Base-by-base conservation (phyloP, 352 stramenopile species). In the Globisporangium spinosum region DNA sequence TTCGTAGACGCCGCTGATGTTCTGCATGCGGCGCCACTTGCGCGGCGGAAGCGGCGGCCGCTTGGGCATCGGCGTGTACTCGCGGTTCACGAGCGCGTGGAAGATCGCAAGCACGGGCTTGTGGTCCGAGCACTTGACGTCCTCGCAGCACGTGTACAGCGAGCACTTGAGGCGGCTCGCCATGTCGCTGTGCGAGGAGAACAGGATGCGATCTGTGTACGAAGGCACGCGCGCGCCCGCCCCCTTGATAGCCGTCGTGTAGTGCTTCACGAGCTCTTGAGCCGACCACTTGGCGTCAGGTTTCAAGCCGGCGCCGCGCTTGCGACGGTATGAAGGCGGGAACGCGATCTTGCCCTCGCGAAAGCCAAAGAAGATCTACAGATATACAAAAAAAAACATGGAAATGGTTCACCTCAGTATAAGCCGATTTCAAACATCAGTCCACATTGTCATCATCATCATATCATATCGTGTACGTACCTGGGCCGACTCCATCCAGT, bases 181-280 rank as follows among this genome's bases (percentile, higher is more conserved):
- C 73, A 93, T 79, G 67, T 94, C 87, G 0, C 75, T 70, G 45
- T 95, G 78, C 9, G 89, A 96, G 56, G 89, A 85, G 56, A 86
- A 89, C 45, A 97, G 72, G 35, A 97, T 95, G 22, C 91, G 88
- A 62, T 97, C 91, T 10, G 91, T 97, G 71, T 96, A 97, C 29
- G 89, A 97, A 27, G 91, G 91, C 15, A 95, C 83, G 35, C 90
- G 90, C 32, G 77, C 55, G 15, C 83, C 80, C 22, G 81, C 80
- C n/a, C 77, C 80, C 29, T 84, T 75, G 1, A 91, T 67, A 0
- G 62, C 61, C 3, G 80, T 90, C 15, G 86, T 90, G 67, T 89
- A 95, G 23, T 82, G 86, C 56, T 76, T 66, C 4, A 40, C 62
- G 10, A 85, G 76, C 45, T 85, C 69, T 13, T 77, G 59, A 0